Evolutionary conservation across 2,329 filamentous ascomycete species (phyloP).

Genomic region (Stromatinia cepivora): DNA sequence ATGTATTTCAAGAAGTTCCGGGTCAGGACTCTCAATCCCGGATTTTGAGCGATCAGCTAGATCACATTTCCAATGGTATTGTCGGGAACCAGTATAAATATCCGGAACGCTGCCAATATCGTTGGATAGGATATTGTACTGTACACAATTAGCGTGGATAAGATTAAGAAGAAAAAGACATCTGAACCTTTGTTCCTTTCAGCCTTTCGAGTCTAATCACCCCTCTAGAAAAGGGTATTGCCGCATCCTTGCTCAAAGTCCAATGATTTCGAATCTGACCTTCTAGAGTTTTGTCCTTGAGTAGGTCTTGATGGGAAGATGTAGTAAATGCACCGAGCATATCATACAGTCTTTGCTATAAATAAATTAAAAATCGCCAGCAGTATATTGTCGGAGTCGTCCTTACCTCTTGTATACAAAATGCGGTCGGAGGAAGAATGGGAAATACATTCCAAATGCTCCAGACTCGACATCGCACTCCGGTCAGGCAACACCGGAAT

Average conservation of each 20-base stretch:
- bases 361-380: background rate
- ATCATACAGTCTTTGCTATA: background rate
- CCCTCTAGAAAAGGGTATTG: background rate
- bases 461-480: background rate
- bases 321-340: constrained; percentile 1
- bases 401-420: background rate
- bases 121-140: background rate
- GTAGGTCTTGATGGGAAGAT: background rate
- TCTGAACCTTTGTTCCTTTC: background rate
- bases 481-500: background rate
- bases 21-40: background rate
- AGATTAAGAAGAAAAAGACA: background rate
- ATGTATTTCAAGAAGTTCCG: background rate
- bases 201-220: background rate
- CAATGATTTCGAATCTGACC: background rate
- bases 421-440: background rate
- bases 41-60: background rate
- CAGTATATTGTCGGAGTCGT: background rate
- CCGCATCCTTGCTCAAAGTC: background rate
- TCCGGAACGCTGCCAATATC: background rate
- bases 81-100: background rate
- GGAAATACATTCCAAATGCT: background rate
- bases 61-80: background rate
- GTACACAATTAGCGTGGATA: background rate
- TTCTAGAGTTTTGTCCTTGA: background rate